Conservation (phyloP, 768 basidiomycete genomes). For the Sporobolomyces pararoseus region DNA sequence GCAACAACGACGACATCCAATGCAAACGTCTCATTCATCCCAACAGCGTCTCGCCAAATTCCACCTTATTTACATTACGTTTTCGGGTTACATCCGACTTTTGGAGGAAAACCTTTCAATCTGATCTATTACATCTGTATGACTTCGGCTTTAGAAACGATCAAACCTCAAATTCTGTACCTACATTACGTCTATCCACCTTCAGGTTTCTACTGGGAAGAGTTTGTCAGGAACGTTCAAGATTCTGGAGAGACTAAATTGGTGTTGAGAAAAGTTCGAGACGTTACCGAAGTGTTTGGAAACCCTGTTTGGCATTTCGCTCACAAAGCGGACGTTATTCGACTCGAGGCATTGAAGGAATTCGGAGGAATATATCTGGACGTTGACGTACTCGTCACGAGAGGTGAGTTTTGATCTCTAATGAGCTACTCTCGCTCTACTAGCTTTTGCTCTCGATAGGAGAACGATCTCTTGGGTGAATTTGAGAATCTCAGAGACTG, state of each 20-base stretch:
- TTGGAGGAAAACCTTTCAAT: slow-evolving; percentile 41
- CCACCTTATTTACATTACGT: slow-evolving; percentile 44
- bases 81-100: slow-evolving; percentile 46
- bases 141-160: slow-evolving; percentile 45
- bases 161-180: slow-evolving; percentile 47
- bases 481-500: no score
- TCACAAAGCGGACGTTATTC: slow-evolving; percentile 44
- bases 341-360: slow-evolving; percentile 41
- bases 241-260: slow-evolving; percentile 18
- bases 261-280: slow-evolving; percentile 35
- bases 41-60: slow-evolving; percentile 7
- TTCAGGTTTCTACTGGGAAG: slow-evolving; percentile 48
- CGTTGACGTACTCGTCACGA: slow-evolving; percentile 39
- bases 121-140: slow-evolving; percentile 48
- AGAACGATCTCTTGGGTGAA: no score
- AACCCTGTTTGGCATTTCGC: slow-evolving; percentile 41
- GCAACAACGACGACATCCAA: background rate
- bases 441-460: no score
- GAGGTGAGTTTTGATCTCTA: slow-evolving; percentile 39
- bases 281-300: slow-evolving; percentile 35
- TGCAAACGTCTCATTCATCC: slow-evolving; percentile 11
- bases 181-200: slow-evolving; percentile 48
- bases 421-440: background rate
- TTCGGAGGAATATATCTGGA: slow-evolving; percentile 45
- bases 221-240: slow-evolving; percentile 31